Conservation (phyloP, 108 stramenopile species). For the Fragilariopsis cylindrus region DNA sequence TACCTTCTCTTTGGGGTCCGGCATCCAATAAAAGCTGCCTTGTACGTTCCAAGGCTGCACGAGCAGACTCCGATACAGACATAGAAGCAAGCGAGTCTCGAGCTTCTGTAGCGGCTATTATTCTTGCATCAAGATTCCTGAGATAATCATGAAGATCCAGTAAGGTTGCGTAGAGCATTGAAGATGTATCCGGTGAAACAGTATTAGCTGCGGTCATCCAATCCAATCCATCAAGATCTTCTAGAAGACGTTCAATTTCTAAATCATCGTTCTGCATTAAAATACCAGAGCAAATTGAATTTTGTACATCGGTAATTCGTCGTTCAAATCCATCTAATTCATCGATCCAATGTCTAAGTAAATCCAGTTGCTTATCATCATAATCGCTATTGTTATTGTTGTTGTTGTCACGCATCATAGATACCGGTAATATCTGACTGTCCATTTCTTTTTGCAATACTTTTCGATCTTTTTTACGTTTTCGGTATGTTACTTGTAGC, state of each 20-base stretch:
- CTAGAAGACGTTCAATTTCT: slow-evolving; percentile 12
- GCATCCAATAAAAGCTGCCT: slow-evolving; percentile 58
- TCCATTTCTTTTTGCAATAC: slow-evolving; percentile 49
- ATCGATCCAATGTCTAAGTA: slow-evolving; percentile 73
- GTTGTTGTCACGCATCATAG: slow-evolving; percentile 19
- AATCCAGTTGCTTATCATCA: slow-evolving; percentile 52
- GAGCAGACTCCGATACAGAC: slow-evolving; percentile 57
- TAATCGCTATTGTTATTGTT: neutral
- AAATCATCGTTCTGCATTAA: neutral
- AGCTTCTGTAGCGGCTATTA: slow-evolving; percentile 59
- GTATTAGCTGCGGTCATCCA: slow-evolving; percentile 27
- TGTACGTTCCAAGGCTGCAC: slow-evolving; percentile 57
- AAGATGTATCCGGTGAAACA: slow-evolving; percentile 15
- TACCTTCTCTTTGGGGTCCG: slow-evolving; percentile 8
- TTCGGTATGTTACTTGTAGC: slow-evolving; percentile 36
- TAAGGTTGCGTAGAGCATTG: slow-evolving; percentile 44
- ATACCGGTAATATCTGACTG: slow-evolving; percentile 46
- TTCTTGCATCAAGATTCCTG: slow-evolving; percentile 46
- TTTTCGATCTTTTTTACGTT: slow-evolving; percentile 38
- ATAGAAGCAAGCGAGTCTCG: slow-evolving; percentile 50
- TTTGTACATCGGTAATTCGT: slow-evolving; percentile 46
- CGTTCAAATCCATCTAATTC: slow-evolving; percentile 68
- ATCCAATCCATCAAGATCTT: slow-evolving; percentile 4
- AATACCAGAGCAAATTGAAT: slow-evolving; percentile 17
- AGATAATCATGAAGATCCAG: slow-evolving; percentile 57